Evolutionary conservation across 306 rosid species (phyloP).

Genomic region (Gastrolobium bilobum): DNA sequence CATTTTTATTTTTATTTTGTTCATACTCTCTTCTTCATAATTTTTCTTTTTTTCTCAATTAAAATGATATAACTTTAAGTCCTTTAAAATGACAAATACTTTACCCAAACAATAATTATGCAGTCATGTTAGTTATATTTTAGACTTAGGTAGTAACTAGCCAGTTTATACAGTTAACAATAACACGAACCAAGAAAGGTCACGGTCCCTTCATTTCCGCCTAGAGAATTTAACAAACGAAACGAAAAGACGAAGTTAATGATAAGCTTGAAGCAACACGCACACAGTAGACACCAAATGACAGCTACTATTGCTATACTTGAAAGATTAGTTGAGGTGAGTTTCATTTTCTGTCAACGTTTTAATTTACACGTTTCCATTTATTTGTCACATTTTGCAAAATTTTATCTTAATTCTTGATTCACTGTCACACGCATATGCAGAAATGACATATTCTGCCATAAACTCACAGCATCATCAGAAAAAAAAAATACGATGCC

Average conservation of each 20-base stretch:
- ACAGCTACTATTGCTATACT: constrained; percentile 2
- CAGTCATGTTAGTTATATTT: neutral
- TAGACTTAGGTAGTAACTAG: too few relatives aligned
- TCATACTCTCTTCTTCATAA: too few relatives aligned
- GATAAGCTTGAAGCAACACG: neutral
- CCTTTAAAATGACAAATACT: too few relatives aligned
- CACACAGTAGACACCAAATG: neutral
- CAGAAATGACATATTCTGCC: constrained; percentile 38
- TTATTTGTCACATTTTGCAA: neutral
- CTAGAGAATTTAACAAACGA: neutral
- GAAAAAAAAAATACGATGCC: constrained; percentile 20
- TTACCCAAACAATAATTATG: constrained; percentile 7
- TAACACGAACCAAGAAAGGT: neutral
- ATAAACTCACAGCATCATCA: neutral
- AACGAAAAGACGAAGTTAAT: neutral
- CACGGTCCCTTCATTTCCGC: neutral
- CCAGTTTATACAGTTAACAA: neutral
- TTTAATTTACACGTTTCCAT: constrained; percentile 3
- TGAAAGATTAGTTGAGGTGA: neutral
- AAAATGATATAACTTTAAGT: too few relatives aligned
- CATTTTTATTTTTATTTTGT: too few relatives aligned
- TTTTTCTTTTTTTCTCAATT: too few relatives aligned
- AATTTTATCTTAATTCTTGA: neutral
- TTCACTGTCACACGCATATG: constrained; percentile 42
- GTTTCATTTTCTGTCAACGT: neutral